Base-by-base conservation (phyloP, 169 alveolate genomes). In the Cryptosporidium ubiquitum region DNA sequence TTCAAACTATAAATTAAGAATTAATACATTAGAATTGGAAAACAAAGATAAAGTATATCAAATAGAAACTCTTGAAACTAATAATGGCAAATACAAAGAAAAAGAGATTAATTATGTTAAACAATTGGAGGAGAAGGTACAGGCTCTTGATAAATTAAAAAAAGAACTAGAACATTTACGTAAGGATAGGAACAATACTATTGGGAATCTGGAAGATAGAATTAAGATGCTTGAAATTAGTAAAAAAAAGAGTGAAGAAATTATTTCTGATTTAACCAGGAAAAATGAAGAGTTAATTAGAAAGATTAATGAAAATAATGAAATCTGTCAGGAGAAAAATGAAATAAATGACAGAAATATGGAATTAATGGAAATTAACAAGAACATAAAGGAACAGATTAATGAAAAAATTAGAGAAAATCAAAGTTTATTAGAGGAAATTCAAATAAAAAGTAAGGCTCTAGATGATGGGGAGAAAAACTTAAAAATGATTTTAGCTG, bases 211-310 rank as follows among this genome's bases (percentile, higher is more conserved):
- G 61, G 75, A 64, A 35, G 89, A 61, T 79, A 79, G 89, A 79
- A 79, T 58, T 9, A 79, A 79, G 89, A 73, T 55, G 70, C 70
- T 73, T 14, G 70, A 73, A n/a, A 73, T 73, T n/a, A 73, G 49
- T 29, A 73, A 73, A 18, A 79, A 66, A 39, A 79, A 79, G 68
- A 61, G 33, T 42, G 89, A 64, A 18, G 89, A 64, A n/a, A 37
- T 40, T 2, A 40, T 79, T 20, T 64, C 52, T 7, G 89, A 64
- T 18, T 61, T 79, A 29, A 79, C 89, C 35, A 58, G 66, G 26
- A 40, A 23, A 16, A 64, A 79, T 58, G 79, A 79, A 9, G 75
- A 64, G 18, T 61, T 79, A 49, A 23, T 40, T 52, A 79, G 49
- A 37, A 64, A 64, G 42, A 51, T 18, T 5, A 26, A 71, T 71